phyloP scores from a whole-genome alignment of 495 filamentous ascomycete genomes.

The Tirmania nivea region DNA sequence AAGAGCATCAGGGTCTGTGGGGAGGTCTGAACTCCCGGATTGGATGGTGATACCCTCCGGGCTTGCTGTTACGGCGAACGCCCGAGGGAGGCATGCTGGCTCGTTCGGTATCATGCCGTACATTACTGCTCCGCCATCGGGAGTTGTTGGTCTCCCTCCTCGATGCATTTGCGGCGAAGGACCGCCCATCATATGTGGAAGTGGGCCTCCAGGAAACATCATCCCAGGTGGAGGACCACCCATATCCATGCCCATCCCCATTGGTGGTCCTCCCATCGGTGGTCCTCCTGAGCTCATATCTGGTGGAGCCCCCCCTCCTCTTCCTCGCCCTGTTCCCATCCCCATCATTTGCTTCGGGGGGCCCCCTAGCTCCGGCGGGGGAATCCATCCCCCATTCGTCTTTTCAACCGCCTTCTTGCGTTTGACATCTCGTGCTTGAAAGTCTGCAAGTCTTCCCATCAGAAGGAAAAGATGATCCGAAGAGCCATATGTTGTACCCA shows the following conservation, averaged over 20 bases:
- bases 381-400: constrained; percentile 35
- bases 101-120: constrained; percentile 41
- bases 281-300: neutral
- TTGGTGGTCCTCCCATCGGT: constrained; percentile 6
- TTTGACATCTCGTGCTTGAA: constrained; percentile 52
- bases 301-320: constrained; percentile 2
- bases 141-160: constrained; percentile 8
- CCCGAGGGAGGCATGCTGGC: constrained; percentile 31
- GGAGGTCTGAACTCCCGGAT: constrained; percentile 18
- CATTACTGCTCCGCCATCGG: constrained; percentile 20
- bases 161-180: constrained; percentile 7
- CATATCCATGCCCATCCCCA: neutral
- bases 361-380: constrained; percentile 28
- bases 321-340: constrained; percentile 3
- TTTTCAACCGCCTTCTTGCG: constrained; percentile 34
- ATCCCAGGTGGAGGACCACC: neutral
- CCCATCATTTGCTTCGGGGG: constrained; percentile 14
- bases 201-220: neutral
- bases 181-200: neutral
- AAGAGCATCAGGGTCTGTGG: constrained; percentile 28
- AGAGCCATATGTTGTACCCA: constrained; percentile 66
- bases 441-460: constrained; percentile 61
- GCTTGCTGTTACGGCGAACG: constrained; percentile 28
- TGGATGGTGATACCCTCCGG: constrained; percentile 20
- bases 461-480: constrained; percentile 70